These are phyloP conservation scores for Sporothrix luriei DNA, from an alignment of 2,329 filamentous ascomycete species.

Conservation along the genomic window DNA sequence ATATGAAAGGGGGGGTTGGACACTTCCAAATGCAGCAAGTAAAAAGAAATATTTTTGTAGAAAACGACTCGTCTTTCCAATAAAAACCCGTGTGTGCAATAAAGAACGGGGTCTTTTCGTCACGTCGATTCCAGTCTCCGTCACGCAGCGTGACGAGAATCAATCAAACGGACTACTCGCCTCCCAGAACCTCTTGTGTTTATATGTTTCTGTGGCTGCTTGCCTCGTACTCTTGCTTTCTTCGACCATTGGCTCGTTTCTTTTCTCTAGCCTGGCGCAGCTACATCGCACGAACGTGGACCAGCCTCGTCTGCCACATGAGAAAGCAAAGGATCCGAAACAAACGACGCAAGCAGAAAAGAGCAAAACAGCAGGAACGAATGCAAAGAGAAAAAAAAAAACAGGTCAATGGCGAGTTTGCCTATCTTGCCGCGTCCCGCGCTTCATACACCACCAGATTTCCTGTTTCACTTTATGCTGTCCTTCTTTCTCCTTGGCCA, in stretches of 20 bases:
- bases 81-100: neutral
- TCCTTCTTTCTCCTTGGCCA: slow-evolving; percentile 1
- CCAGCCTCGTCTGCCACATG: slow-evolving; percentile 18
- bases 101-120: neutral
- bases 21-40: slow-evolving; percentile 10
- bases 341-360: slow-evolving; percentile 12
- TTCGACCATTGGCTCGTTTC: slow-evolving; percentile 16
- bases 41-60: neutral
- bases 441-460: slow-evolving; percentile 8
- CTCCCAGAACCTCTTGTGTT: neutral
- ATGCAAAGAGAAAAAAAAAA: neutral
- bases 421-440: slow-evolving; percentile 4
- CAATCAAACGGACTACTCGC: neutral
- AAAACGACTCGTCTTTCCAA: slow-evolving; percentile 23
- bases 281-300: slow-evolving; percentile 21
- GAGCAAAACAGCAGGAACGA: slow-evolving; percentile 6
- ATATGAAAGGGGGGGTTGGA: slow-evolving; percentile 8
- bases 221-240: slow-evolving; percentile 29
- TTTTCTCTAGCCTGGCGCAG: slow-evolving; percentile 2
- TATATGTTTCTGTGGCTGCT: slow-evolving; percentile 22
- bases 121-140: slow-evolving; percentile 20
- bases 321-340: slow-evolving; percentile 9
- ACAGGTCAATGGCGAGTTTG: neutral
- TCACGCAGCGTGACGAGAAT: slow-evolving; percentile 23
- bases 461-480: neutral